Base-by-base conservation (phyloP, 352 stramenopile genomes). In the Phytophthora litchii region DNA sequence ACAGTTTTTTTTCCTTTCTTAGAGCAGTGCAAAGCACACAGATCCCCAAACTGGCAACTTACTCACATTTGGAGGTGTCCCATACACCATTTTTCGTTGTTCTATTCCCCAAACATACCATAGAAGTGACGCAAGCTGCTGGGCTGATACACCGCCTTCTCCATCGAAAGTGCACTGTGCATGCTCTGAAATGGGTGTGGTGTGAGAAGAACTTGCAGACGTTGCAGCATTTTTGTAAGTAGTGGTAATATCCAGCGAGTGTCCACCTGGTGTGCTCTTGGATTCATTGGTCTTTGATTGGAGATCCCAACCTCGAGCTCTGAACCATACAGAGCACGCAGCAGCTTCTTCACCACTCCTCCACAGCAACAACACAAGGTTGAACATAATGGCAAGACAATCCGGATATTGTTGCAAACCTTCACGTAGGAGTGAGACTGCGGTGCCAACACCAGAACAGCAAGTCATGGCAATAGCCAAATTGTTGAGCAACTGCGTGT, bases 301-400 rank as follows among this genome's bases (percentile, higher is more conserved):
- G 1, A 81, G 50, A 40, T 64, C 71, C 80, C 76, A 93, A 0
- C 67, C 70, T 3, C 84, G 79, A 58, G 72, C 67, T 60, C 90
- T 74, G 14, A 89, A 64, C 86, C 86, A 95, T 17, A 92, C 19
- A n/a, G 67, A 54, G 31, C 72, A 90, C 14, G 84, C 84, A 25
- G 60, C 58, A 2, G 72, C 57, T 43, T 70, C 70, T 12, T 91
- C 69, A 2, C 54, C 45, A 12, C 77, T 68, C 13, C 83, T 67
- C 86, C 81, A 94, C 0, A 95, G 67, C 32, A 95, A 60, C n/a
- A 94, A 57, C 25, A 78, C 74, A 13, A 93, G 60, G 41, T 95
- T 95, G 54, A 93, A 94, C 17, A 69, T 70, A 2, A 91, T 55
- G 8, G 66, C 54, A 7, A 89, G 40, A 9, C 56, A 76, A 0